phyloP scores from a whole-genome alignment of 306 rosid genomes.

The Citrullus colocynthis region DNA sequence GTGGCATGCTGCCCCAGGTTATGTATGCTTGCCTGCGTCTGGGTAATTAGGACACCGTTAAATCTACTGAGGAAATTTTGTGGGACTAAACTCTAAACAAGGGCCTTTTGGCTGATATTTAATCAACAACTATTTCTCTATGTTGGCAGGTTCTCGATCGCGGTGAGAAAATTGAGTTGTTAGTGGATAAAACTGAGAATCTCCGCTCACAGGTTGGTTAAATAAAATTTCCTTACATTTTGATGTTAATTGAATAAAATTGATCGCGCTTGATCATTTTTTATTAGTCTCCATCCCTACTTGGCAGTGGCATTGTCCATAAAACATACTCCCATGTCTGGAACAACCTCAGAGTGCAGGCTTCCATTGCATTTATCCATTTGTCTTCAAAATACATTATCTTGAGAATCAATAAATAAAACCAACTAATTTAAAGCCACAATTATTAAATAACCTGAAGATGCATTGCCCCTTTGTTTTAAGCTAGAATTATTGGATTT shows the following conservation, averaged over 20 bases:
- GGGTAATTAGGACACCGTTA: neutral
- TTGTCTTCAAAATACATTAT: neutral
- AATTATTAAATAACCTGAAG: neutral
- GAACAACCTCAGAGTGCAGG: neutral
- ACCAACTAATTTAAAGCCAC: neutral
- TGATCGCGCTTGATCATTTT: neutral
- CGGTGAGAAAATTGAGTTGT: slow-evolving; percentile 85
- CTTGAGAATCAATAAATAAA: neutral
- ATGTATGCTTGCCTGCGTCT: neutral
- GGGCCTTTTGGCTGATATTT: neutral
- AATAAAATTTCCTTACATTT: neutral
- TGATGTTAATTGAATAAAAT: neutral
- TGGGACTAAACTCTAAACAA: neutral
- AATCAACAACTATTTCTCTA: neutral
- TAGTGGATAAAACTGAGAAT: slow-evolving; percentile 86
- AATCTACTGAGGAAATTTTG: neutral
- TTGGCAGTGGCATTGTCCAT: neutral
- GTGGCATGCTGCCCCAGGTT: neutral
- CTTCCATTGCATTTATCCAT: neutral
- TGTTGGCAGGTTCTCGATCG: slow-evolving; percentile 82
- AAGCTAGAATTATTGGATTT: neutral
- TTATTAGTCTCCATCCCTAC: neutral
- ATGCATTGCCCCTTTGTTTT: neutral
- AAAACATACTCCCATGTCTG: neutral
- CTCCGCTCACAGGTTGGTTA: slow-evolving; percentile 85